Percentiles rank a stretch among this genome's conserved stretches.
These are phyloP conservation scores for Lactarius indigo DNA, from an alignment of 768 basidiomycete species.

Conservation along the genomic window DNA sequence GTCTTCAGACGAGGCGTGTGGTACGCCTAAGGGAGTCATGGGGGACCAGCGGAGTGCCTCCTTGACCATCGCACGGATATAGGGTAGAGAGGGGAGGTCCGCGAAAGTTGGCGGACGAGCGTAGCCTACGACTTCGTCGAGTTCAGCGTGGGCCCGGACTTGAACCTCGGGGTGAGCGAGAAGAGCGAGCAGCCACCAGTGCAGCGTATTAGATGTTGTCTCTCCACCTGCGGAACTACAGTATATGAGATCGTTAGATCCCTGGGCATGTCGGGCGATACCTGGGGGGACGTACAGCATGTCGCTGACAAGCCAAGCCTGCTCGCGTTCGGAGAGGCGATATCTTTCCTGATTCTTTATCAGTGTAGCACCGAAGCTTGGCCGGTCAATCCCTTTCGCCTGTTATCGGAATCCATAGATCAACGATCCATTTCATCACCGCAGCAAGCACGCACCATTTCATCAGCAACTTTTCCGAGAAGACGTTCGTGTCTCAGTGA, in stretches of 20 bases:
- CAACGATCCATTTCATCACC: background rate
- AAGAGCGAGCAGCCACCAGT: background rate
- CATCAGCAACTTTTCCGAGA: background rate
- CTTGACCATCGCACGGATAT: background rate
- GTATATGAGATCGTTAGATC: background rate
- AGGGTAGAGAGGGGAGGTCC: background rate
- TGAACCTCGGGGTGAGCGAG: background rate
- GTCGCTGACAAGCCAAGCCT: constrained; percentile 15
- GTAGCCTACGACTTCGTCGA: background rate
- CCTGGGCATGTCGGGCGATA: background rate
- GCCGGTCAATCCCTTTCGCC: background rate
- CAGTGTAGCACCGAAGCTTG: constrained; percentile 5
- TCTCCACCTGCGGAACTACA: background rate
- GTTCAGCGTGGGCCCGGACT: background rate
- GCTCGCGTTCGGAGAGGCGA: constrained; percentile 11
- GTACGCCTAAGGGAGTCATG: constrained; percentile 5
- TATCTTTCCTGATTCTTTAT: constrained; percentile 1
- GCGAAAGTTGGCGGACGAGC: background rate
- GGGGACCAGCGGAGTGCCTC: background rate
- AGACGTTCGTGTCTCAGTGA: background rate
- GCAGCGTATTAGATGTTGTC: background rate
- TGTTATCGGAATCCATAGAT: background rate
- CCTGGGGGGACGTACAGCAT: constrained; percentile 19
- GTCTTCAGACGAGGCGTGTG: background rate
- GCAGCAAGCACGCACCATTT: background rate